Evolutionary conservation across 306 rosid genomes (phyloP), one percentile per base, ranked within the genome.

Genomic region (Cyamopsis tetragonoloba): DNA sequence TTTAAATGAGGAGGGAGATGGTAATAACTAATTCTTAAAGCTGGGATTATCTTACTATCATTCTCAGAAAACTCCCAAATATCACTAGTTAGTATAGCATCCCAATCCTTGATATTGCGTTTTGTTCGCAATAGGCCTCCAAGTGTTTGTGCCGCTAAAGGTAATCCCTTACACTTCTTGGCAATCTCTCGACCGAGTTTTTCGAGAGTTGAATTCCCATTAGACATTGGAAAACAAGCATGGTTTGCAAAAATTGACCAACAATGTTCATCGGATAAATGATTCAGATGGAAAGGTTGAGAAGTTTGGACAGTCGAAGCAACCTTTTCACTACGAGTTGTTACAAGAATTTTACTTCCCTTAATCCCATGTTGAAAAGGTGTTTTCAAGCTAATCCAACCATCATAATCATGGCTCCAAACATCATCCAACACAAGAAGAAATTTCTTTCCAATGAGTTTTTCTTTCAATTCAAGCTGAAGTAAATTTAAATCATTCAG

Each of bases 381-480:
- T 0, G 1, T 24, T 4, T 1, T 34, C 7, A 80, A 3, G 7
- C 1, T 20, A 15, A 1, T 18, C 76, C 76, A 71, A 1, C n/a
- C 8, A 0, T 1, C 1, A 2, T 27, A 61, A 10, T 37, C 28
- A 0, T n/a, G 73, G 3, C 3, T 17, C 81, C 81, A 76, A 6
- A 80, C n/a, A 11, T 75, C 78, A 1, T 80, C 84, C 0, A 75
- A 11, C 13, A 75, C 42, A 18, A 65, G 0, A 5, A 80, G 2
- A 1, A 75, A 70, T 35, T 18, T 74, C 2, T 70, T 75, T 3
- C 72, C 56, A 0, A 4, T 0, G 1, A 80, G 6, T 7, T 3
- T 39, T 18, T 64, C 10, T n/a, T 19, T 32, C 43, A 72, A 38
- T 37, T 62, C 62, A 11, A 12, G 54, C 0, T 27, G 55, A 49